phyloP scores from a whole-genome alignment of 805 yeast species.

The Saccharomyces mikatae region DNA sequence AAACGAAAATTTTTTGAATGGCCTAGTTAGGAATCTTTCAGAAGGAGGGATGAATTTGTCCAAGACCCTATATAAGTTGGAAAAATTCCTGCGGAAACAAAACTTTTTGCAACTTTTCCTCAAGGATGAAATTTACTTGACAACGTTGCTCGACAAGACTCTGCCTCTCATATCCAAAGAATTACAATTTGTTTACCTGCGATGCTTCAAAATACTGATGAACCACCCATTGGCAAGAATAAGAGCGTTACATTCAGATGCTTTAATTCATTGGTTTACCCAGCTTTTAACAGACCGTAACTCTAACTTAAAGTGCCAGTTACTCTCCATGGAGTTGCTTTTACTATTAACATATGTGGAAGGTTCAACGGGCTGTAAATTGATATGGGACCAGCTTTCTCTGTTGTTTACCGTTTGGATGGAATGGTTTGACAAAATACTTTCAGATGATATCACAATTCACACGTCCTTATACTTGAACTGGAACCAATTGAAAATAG shows the following conservation, averaged over 20 bases:
- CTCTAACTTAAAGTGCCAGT: slow-evolving; percentile 12
- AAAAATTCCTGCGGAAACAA: slow-evolving; percentile 19
- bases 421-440: slow-evolving; percentile 8
- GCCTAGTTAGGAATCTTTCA: neutral
- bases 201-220: slow-evolving; percentile 23
- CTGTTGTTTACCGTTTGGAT: slow-evolving; percentile 2
- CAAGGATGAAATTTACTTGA: slow-evolving; percentile 9
- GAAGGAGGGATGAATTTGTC: slow-evolving; percentile 1
- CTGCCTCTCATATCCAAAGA: slow-evolving; percentile 1
- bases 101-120: slow-evolving; percentile 13
- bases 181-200: slow-evolving; percentile 18
- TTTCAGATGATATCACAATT: neutral
- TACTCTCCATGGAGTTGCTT: slow-evolving; percentile 20
- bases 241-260: slow-evolving; percentile 7
- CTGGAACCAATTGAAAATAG: neutral
- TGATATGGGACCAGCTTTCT: slow-evolving; percentile 9
- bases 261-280: slow-evolving; percentile 14
- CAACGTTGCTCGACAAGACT: slow-evolving; percentile 5
- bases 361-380: slow-evolving; percentile 18
- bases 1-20: neutral
- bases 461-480: neutral
- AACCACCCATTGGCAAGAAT: slow-evolving; percentile 14
- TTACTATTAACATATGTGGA: slow-evolving; percentile 23
- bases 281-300: slow-evolving; percentile 6
- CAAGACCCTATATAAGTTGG: slow-evolving; percentile 20